Base-by-base conservation (phyloP, 495 filamentous ascomycete species). In the Lindgomyces ingoldianus region DNA sequence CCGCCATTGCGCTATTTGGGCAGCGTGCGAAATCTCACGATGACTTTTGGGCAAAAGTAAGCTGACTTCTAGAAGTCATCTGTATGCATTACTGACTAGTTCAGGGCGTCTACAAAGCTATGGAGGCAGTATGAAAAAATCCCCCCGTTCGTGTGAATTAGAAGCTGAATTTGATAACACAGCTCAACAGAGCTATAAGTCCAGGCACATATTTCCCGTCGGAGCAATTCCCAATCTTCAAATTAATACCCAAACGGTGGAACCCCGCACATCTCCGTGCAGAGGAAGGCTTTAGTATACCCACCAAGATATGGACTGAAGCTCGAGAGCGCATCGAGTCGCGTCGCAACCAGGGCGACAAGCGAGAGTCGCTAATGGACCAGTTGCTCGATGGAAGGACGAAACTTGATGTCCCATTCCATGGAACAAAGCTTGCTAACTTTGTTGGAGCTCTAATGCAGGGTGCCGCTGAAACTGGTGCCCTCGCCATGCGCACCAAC, bases 141-240 rank as follows among this genome's bases (percentile, higher is more conserved):
- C 56, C 16, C 21, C 27, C 27, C 14, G n/a, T 1, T 51, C 1
- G 42, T 25, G 1, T 42, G 21, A 39, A 49, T 3, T 25, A 49
- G 45, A 33, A 41, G 24, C 36, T 53, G 4, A 29, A n/a, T 30
- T 2, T n/a, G 2, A 54, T 11, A 27, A 44, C 24, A 26, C 33
- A 60, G 60, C 8, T 63, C 6, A 64, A 54, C 25, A 21, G 1
- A 11, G 44, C 61, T 33, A 24, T 65, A 14, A 45, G 27, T 4
- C 62, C 62, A n/a, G 62, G 62, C 47, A 54, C 45, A 19, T 46
- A 52, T 30, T 45, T 55, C 25, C 62, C 62, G 4, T 4, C 27
- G 1, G 56, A 65, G 18, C 55, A 65, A 57, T 65, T 65, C 47
- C 54, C 62, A 1, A 53, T 65, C 30, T 49, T 65, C 24, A 65